Evolutionary conservation across 371 early-diverging fungal species (phyloP), one percentile per base, ranked within the genome.

Genomic region (Zychaea mexicana): DNA sequence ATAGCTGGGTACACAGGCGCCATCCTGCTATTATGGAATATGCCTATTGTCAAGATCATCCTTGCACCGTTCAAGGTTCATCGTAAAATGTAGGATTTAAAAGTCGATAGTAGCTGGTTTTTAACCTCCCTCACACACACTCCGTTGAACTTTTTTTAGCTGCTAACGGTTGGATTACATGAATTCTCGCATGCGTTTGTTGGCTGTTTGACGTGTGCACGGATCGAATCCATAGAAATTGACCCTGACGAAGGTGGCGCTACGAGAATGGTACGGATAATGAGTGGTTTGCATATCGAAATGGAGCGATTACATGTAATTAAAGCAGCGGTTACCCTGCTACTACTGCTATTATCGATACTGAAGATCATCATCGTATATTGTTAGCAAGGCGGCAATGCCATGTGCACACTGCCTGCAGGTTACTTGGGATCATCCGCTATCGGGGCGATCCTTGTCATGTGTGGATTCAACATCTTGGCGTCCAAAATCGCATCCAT

Each of bases 181-280:
- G 94, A 94, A 66, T 90, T 90, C 62, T 79, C 86, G 49, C 92
- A 92, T 64, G 93, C 93, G 2, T 75, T 86, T 46, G 90, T 84
- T 58, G 94, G 93, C 1, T 74, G 83, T 27, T 88, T 87, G 61
- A 96, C 96, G 13, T 94, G 96, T 32, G 97, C 92, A 12, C 84
- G 85, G 52, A 91, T 97, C 24, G 83, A 88, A 63, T 87, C 91
- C 17, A 92, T 97, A 49, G 88, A 88, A 17, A 84, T 97, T 57
- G 92, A 96, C 68, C 94, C 95, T 1, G 88, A 95, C 69, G 90
- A 94, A 69, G 96, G 94, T 17, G 96, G 97, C 2, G 74, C 89
- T 39, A 95, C 96, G 5, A 71, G 73, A 32, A 91, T 93, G 91
- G 77, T 85, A 66, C 36, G 77, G 83, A 57, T 31, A 38, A 24